A percentile compares a stretch with the other conserved stretches of the same genome.
Evolutionary conservation across 345 rosid genomes (phyloP).

Genomic region (Ceriops decandra): DNA sequence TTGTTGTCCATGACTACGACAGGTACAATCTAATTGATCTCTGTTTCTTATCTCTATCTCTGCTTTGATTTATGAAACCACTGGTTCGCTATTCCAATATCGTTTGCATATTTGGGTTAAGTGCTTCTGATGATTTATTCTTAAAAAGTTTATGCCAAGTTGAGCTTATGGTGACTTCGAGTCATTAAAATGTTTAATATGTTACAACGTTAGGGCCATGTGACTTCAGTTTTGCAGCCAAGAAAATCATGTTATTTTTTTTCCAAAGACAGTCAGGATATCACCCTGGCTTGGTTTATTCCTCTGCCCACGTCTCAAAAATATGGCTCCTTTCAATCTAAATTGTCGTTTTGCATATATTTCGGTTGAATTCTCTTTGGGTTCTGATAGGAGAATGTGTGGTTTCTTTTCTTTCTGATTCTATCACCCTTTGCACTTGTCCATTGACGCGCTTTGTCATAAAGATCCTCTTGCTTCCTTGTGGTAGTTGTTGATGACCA

Average conservation of each 20-base stretch:
- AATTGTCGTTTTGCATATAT: constrained; percentile 7
- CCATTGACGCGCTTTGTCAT: constrained; percentile 1
- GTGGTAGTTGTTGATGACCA: background rate
- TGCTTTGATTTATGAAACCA: background rate
- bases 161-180: too few relatives aligned
- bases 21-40: constrained; percentile 44
- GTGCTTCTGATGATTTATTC: background rate
- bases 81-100: too few relatives aligned
- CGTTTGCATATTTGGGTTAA: background rate
- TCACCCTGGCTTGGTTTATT: constrained; percentile 1
- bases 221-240: background rate
- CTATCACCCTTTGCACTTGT: constrained; percentile 23
- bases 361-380: background rate
- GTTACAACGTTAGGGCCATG: too few relatives aligned
- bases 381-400: constrained; percentile 19
- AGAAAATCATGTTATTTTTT: background rate
- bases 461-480: background rate
- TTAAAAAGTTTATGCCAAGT: too few relatives aligned
- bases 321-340: background rate
- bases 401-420: constrained; percentile 14
- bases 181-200: too few relatives aligned
- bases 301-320: background rate
- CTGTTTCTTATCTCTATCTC: background rate
- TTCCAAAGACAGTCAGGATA: background rate
- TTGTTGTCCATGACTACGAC: constrained; percentile 64